Evolutionary conservation across 768 basidiomycete genomes (phyloP).

Genomic region (Thelephora aurantiotincta): DNA sequence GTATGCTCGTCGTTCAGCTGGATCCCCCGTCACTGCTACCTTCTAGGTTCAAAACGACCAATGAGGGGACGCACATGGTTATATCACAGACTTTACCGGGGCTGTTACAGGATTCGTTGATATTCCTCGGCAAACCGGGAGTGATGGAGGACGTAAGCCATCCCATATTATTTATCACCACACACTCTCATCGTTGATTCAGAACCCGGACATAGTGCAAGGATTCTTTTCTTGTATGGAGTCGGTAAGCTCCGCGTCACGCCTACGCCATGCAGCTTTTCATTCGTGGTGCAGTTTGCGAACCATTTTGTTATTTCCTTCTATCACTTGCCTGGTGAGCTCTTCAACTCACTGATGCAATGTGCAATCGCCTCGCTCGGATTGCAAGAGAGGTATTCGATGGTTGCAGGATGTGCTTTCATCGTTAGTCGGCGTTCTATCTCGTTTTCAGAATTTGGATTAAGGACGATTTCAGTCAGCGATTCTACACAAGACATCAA

Average conservation of each 20-base stretch:
- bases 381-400: conserved; percentile 74
- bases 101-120: conserved; percentile 44
- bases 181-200: neutral
- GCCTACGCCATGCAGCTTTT: neutral
- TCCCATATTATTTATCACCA: conserved; percentile 3
- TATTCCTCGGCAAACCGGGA: conserved; percentile 35
- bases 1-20: conserved; percentile 70
- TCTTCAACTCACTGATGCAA: conserved; percentile 54
- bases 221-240: conserved; percentile 80
- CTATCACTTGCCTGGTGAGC: conserved; percentile 46
- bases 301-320: conserved; percentile 48
- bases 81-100: conserved; percentile 41
- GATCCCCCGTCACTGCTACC: conserved; percentile 46
- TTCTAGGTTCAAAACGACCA: conserved; percentile 31
- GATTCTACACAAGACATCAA: conserved; percentile 51
- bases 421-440: conserved; percentile 35
- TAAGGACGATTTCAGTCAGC: conserved; percentile 30
- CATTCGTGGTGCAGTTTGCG: conserved; percentile 20
- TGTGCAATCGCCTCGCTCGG: conserved; percentile 53
- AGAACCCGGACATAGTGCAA: conserved; percentile 91
- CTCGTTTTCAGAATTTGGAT: neutral
- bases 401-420: conserved; percentile 73
- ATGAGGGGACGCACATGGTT: conserved; percentile 38
- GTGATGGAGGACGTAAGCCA: conserved; percentile 55
- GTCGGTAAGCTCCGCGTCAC: conserved; percentile 28